Conservation (phyloP, 164 flowering plant genomes). For the Piper betle region DNA sequence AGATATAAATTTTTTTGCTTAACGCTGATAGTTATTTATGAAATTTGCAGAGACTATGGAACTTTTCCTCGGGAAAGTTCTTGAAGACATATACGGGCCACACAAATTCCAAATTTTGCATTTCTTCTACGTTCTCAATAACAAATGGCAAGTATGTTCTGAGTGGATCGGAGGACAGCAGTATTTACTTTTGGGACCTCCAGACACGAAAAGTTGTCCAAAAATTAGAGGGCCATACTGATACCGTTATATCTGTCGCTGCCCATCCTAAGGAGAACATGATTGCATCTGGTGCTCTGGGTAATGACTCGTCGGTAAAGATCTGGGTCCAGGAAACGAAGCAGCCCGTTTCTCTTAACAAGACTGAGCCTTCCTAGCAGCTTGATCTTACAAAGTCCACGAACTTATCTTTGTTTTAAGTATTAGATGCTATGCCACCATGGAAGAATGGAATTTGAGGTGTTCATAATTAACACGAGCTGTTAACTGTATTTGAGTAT, state of each 20-base stretch:
- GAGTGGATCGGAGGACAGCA: constrained; percentile 86
- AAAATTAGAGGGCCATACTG: constrained; percentile 84
- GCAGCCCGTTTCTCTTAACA: constrained; percentile 3
- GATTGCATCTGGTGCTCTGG: constrained; percentile 85
- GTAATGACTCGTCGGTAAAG: constrained; percentile 58
- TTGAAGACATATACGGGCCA: constrained; percentile 95
- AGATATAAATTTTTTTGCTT: too few species aligned
- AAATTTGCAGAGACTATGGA: constrained; percentile 80
- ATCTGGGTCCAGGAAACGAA: constrained; percentile 60
- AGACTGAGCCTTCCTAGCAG: not conserved
- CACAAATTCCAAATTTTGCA: constrained; percentile 61
- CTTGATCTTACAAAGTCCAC: too few species aligned
- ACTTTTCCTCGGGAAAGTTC: constrained; percentile 67
- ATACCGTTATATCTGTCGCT: constrained; percentile 65
- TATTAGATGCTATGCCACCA: too few species aligned
- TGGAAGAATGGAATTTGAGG: too few species aligned
- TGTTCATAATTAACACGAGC: too few species aligned
- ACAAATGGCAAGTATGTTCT: constrained; percentile 80
- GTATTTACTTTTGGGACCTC: constrained; percentile 83
- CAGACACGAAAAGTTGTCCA: constrained; percentile 73
- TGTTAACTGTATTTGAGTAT: too few species aligned
- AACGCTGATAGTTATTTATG: not conserved
- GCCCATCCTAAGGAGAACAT: constrained; percentile 76
- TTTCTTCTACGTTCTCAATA: constrained; percentile 62
- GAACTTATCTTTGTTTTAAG: too few species aligned